Percentiles rank a stretch among this genome's conserved stretches.
phyloP scores from a whole-genome alignment of 768 basidiomycete genomes.

The Mycena leptocephala region DNA sequence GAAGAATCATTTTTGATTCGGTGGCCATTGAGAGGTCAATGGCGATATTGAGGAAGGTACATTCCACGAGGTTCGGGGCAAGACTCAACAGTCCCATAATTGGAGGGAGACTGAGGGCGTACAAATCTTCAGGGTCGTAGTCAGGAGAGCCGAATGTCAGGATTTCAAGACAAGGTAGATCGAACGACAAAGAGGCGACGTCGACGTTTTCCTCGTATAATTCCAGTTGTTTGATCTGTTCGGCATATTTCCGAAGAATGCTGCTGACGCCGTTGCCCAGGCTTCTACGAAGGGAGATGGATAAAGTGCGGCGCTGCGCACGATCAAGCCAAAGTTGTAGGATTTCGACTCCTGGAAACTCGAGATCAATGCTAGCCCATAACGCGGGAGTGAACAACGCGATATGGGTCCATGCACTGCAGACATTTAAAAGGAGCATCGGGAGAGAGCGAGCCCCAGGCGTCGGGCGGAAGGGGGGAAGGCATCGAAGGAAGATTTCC shows the following conservation, averaged over 20 bases:
- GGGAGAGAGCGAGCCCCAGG: background rate
- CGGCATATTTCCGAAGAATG: background rate
- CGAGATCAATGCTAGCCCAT: background rate
- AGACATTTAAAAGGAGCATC: background rate
- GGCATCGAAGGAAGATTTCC: background rate
- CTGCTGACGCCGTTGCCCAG: background rate
- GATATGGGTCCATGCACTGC: background rate
- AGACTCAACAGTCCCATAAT: background rate
- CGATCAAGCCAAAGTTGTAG: background rate
- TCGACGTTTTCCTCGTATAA: background rate
- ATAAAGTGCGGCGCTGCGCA: background rate
- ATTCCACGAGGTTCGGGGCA: background rate
- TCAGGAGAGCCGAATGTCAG: background rate
- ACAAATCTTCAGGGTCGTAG: no score
- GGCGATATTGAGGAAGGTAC: background rate
- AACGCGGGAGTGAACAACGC: background rate
- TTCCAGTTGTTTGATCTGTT: background rate
- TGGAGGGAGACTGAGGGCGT: background rate
- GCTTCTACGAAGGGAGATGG: background rate
- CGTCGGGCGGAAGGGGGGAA: background rate
- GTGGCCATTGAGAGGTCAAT: no score
- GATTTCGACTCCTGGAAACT: background rate
- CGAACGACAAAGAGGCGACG: background rate
- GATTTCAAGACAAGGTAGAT: background rate
- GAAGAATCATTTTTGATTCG: background rate